Percentiles rank a stretch among this genome's conserved stretches.
Conservation (phyloP, 441 rosid species). For the Euphorbia schlechtendalii region DNA sequence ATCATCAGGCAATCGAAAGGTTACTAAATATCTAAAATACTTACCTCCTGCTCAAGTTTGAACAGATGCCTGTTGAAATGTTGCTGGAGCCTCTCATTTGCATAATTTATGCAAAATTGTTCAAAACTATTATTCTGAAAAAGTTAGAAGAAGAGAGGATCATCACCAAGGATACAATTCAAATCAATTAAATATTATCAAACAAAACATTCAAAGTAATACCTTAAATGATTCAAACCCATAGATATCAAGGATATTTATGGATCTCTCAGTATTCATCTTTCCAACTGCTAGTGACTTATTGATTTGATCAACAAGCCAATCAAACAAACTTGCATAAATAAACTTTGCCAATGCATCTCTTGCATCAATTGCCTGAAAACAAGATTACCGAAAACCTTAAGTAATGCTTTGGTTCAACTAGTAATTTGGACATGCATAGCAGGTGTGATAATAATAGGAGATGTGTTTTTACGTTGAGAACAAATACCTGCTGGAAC, state of each 20-base stretch:
- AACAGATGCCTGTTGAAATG: constrained; percentile 97
- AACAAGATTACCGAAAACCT: constrained; percentile 2
- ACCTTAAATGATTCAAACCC: constrained; percentile 99
- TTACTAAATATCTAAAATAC: neutral
- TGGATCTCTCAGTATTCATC: constrained; percentile 90
- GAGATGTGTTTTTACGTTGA: constrained; percentile 4
- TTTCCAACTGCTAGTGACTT: constrained; percentile 97
- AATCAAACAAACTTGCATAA: constrained; percentile 86
- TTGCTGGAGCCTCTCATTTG: constrained; percentile 98
- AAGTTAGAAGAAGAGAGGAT: constrained; percentile 17
- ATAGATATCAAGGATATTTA: constrained; percentile 98
- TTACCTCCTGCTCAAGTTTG: constrained; percentile 99
- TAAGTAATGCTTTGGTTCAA: neutral
- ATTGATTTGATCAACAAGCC: constrained; percentile 98
- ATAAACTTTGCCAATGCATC: constrained; percentile 98
- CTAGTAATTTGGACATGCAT: neutral
- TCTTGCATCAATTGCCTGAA: constrained; percentile 89
- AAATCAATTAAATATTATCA: constrained; percentile 13
- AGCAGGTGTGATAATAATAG: neutral
- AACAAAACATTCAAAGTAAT: constrained; percentile 11
- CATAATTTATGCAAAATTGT: constrained; percentile 98
- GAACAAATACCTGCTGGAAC: constrained; percentile 57
- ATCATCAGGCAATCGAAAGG: neutral
- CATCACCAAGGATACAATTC: constrained; percentile 17
- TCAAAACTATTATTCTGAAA: constrained; percentile 97